These are phyloP conservation scores for Aspergillus fructus DNA, from an alignment of 2,329 filamentous ascomycete genomes.

Conservation along the genomic window DNA sequence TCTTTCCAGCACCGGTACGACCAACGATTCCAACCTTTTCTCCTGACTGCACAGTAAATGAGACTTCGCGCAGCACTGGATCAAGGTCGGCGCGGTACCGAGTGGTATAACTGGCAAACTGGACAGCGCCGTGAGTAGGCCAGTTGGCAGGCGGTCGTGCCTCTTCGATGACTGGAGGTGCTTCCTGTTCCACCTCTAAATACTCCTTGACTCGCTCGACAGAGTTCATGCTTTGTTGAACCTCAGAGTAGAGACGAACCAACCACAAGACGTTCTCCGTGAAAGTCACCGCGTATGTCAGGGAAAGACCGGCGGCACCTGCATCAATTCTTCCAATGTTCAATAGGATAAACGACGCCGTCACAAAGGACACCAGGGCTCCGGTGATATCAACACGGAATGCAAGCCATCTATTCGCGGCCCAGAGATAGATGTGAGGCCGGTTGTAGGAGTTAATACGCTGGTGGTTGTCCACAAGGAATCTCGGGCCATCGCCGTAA, in stretches of 20 bases:
- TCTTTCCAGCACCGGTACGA: conserved; percentile 93
- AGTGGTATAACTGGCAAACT: conserved; percentile 87
- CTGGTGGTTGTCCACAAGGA: conserved; percentile 84
- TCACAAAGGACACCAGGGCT: conserved; percentile 89
- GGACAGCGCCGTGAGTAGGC: conserved; percentile 81
- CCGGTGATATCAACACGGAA: conserved; percentile 89
- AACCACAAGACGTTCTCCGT: conserved; percentile 97
- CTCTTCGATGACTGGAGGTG: conserved; percentile 71
- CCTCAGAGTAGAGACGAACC: conserved; percentile 86
- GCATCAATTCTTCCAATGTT: conserved; percentile 82
- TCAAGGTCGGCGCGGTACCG: conserved; percentile 86
- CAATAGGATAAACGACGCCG: conserved; percentile 83
- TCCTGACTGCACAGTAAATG: conserved; percentile 78
- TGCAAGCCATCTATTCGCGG: conserved; percentile 92
- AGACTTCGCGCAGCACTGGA: conserved; percentile 77
- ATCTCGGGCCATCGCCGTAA: conserved; percentile 89
- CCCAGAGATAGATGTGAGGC: conserved; percentile 96
- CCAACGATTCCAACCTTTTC: conserved; percentile 98
- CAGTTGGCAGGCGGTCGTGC: conserved; percentile 76
- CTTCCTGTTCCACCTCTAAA: conserved; percentile 92
- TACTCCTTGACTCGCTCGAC: conserved; percentile 98
- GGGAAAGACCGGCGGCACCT: conserved; percentile 85
- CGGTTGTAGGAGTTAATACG: conserved; percentile 89
- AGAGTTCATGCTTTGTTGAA: conserved; percentile 99
- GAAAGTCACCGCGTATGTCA: conserved; percentile 95